Conservation (phyloP, 2,329 filamentous ascomycete species). For the Microdochium trichocladiopsis region DNA sequence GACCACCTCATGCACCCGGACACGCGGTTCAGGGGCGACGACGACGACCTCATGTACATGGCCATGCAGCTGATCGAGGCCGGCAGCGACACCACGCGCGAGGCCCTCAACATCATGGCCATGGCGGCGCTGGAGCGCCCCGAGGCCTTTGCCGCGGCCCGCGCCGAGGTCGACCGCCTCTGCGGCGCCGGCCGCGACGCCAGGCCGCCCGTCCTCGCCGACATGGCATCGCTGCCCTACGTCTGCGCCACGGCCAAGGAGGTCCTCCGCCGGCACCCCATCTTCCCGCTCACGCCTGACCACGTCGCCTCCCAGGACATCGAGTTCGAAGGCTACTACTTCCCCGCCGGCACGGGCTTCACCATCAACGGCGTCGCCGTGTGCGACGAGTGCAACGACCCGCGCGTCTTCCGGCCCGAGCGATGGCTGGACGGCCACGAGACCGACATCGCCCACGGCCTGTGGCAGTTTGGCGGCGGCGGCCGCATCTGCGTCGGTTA, state of each 20-base stretch:
- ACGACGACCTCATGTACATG: conserved; percentile 31
- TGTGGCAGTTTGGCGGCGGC: conserved; percentile 18
- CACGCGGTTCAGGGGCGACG: conserved; percentile 20
- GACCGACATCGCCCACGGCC: conserved; percentile 11
- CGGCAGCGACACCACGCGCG: conserved; percentile 34
- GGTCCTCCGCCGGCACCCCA: conserved; percentile 35
- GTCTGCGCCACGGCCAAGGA: conserved; percentile 37
- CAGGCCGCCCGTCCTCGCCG: conserved; percentile 29
- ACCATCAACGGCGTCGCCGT: conserved; percentile 30
- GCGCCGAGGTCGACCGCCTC: conserved; percentile 34
- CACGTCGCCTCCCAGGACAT: conserved; percentile 32
- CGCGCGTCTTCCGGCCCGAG: conserved; percentile 22
- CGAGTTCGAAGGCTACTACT: conserved; percentile 35
- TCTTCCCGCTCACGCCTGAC: conserved; percentile 25
- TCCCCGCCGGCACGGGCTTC: conserved; percentile 34
- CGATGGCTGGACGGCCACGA: conserved; percentile 23
- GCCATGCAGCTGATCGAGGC: conserved; percentile 28
- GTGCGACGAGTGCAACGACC: conserved; percentile 17
- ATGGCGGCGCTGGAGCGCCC: conserved; percentile 22
- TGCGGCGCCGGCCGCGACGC: conserved; percentile 24
- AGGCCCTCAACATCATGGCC: conserved; percentile 22
- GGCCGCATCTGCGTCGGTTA: conserved; percentile 14
- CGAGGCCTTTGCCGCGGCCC: conserved; percentile 22
- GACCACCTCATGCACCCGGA: conserved; percentile 17
- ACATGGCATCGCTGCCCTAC: conserved; percentile 30